Conservation (phyloP, 495 filamentous ascomycete genomes). For the Xylaria bambusicola region DNA sequence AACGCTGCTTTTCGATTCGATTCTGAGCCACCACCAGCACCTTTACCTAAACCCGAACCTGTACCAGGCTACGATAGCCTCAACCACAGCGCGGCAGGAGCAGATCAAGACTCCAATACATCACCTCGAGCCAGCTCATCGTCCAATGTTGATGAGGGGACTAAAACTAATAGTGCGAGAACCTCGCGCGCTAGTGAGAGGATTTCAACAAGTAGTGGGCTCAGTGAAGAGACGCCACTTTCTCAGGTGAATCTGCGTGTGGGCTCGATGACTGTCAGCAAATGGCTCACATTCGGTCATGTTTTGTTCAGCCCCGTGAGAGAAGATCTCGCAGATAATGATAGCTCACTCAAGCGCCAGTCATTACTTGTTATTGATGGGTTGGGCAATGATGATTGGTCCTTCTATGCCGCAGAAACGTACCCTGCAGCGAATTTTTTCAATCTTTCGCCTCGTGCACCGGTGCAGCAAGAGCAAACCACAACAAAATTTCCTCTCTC, state of each 20-base stretch:
- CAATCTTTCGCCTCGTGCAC: slow-evolving; percentile 66
- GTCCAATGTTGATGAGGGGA: slow-evolving; percentile 25
- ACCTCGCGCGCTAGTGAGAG: slow-evolving; percentile 33
- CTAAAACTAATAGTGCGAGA: slow-evolving; percentile 1
- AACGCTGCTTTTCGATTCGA: slow-evolving; percentile 42
- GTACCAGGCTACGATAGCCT: slow-evolving; percentile 53
- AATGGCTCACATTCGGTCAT: slow-evolving; percentile 92
- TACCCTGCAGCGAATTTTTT: slow-evolving; percentile 86
- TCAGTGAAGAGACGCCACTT: slow-evolving; percentile 55
- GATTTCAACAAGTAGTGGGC: slow-evolving; percentile 48
- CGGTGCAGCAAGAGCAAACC: slow-evolving; percentile 39
- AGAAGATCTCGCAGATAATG: slow-evolving; percentile 62
- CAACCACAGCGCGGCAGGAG: slow-evolving; percentile 38
- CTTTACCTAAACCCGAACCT: slow-evolving; percentile 57
- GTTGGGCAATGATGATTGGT: slow-evolving; percentile 86
- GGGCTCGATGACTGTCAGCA: slow-evolving; percentile 64
- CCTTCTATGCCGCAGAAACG: slow-evolving; percentile 91
- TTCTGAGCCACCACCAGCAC: slow-evolving; percentile 44
- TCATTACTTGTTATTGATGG: slow-evolving; percentile 90
- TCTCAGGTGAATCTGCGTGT: slow-evolving; percentile 82
- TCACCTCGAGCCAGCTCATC: slow-evolving; percentile 43
- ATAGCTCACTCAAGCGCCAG: slow-evolving; percentile 52
- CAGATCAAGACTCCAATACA: slow-evolving; percentile 18
- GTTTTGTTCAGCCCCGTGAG: slow-evolving; percentile 94
- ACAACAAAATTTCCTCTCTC: slow-evolving; percentile 54